Base-by-base conservation (phyloP, 805 yeast genomes). In the Ogataea populi-albae region DNA sequence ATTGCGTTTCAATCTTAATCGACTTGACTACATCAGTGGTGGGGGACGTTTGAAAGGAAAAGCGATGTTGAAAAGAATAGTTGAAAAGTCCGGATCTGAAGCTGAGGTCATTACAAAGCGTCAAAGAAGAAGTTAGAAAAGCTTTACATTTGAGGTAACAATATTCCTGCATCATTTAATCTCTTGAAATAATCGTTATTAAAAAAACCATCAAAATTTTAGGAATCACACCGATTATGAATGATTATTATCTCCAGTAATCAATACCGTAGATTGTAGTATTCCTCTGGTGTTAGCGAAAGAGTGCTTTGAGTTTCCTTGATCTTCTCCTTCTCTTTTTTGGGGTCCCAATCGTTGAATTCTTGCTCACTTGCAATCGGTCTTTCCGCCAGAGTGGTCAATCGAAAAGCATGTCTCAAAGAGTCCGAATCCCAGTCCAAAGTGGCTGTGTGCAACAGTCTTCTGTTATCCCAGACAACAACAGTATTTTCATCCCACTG, bases 391-490 rank as follows among this genome's bases (percentile, higher is more conserved):
- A 75, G 73, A 3, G 84, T 79, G 12, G 88, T 81, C 39, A 83
- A 73, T 59, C 91, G 73, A 53, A 79, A 77, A 7, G 84, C 85
- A 47, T 83, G 91, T 59, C 93, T 74, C 17, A 76, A 68, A 25
- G 70, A 74, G 12, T 82, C 79, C 30, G 73, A 68, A 46, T 74
- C 81, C 81, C 86, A 83, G 51, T 84, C 91, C 37, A 76, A 71
- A 12, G 79, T 68, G 11, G 88, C 87, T 10, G 84, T 66, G 57
- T 84, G 93, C 17, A 73, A 61, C 7, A 78, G 73, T 52, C 81
- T 67, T 56, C 93, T 76, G 67, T 84, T 84, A 53, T 84, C 93
- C 91, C 91, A 84, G 18, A 81, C 59, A 14, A 79, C 86, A 34
- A 84, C 81, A 1, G 87, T 73, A 32, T 73, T 71, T 35, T 80